Conservation (phyloP, 805 yeast species). For the Grigorovia transvaalensis region DNA sequence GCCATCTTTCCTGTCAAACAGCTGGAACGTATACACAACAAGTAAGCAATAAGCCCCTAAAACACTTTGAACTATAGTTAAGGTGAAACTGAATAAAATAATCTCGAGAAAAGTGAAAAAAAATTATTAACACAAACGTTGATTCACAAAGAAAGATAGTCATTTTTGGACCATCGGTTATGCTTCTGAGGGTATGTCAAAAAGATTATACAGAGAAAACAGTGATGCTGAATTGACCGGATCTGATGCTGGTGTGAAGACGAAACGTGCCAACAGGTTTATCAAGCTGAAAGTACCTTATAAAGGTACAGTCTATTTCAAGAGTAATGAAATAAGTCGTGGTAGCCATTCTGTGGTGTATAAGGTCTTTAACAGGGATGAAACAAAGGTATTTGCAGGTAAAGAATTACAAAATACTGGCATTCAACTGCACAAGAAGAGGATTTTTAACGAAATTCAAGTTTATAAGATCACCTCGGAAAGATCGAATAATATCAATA, state of each 20-base stretch:
- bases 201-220: not conserved
- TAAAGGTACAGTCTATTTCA: not conserved
- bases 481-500: conserved; percentile 34
- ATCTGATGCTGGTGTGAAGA: no score
- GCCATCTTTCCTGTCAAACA: not conserved
- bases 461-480: conserved; percentile 67
- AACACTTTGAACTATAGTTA: no score
- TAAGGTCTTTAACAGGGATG: conserved; percentile 38
- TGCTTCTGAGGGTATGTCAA: not conserved
- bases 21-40: no score
- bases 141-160: no score
- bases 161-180: not conserved
- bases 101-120: no score
- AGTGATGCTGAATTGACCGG: not conserved
- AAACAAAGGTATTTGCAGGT: conserved; percentile 85
- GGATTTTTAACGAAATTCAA: conserved; percentile 80
- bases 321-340: conserved; percentile 3
- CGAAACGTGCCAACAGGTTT: conserved; percentile 2
- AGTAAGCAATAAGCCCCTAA: no score
- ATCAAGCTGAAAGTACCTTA: not conserved
- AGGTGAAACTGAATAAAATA: no score
- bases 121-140: no score
- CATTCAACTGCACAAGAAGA: conserved; percentile 66
- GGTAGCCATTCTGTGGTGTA: conserved; percentile 5
- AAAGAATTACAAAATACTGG: conserved; percentile 93